Conservation (phyloP, 2,329 filamentous ascomycete genomes). For the Corniculantispora saksenae region DNA sequence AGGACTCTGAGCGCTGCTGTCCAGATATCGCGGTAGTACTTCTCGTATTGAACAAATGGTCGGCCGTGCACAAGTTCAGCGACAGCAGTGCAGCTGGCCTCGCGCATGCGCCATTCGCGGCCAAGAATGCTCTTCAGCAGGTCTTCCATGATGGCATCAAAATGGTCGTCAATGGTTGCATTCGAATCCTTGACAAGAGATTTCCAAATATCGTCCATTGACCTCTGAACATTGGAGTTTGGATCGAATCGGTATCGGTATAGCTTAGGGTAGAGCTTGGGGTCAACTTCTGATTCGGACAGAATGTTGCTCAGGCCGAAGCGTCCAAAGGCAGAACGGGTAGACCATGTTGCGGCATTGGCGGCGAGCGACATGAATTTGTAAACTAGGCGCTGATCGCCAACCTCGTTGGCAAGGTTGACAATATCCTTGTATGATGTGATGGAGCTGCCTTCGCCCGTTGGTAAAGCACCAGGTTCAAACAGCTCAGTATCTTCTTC, state of each 20-base stretch:
- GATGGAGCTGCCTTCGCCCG: slow-evolving; percentile 83
- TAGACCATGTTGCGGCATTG: slow-evolving; percentile 96
- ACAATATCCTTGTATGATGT: slow-evolving; percentile 98
- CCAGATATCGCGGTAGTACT: slow-evolving; percentile 85
- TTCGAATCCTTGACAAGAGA: slow-evolving; percentile 88
- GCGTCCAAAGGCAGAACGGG: slow-evolving; percentile 90
- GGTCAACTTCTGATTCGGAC: slow-evolving; percentile 83
- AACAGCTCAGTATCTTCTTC: slow-evolving; percentile 91
- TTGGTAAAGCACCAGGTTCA: slow-evolving; percentile 85
- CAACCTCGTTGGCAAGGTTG: slow-evolving; percentile 90
- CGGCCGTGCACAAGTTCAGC: slow-evolving; percentile 84
- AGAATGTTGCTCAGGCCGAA: slow-evolving; percentile 92
- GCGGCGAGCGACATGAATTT: slow-evolving; percentile 97
- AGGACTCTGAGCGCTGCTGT: slow-evolving; percentile 83
- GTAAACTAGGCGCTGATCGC: slow-evolving; percentile 94
- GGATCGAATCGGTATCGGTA: slow-evolving; percentile 95
- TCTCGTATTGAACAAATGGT: slow-evolving; percentile 74
- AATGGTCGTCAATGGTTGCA: slow-evolving; percentile 74
- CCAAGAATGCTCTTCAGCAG: slow-evolving; percentile 82
- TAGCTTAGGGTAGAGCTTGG: slow-evolving; percentile 92
- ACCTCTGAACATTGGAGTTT: slow-evolving; percentile 86
- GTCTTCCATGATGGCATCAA: slow-evolving; percentile 87
- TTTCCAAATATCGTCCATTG: slow-evolving; percentile 98
- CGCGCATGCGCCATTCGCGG: slow-evolving; percentile 88
- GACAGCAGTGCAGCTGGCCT: slow-evolving; percentile 89